Percentiles rank a stretch among this genome's conserved stretches.
phyloP scores from a whole-genome alignment of 148 eudicot species.

The Spergularia marina region DNA sequence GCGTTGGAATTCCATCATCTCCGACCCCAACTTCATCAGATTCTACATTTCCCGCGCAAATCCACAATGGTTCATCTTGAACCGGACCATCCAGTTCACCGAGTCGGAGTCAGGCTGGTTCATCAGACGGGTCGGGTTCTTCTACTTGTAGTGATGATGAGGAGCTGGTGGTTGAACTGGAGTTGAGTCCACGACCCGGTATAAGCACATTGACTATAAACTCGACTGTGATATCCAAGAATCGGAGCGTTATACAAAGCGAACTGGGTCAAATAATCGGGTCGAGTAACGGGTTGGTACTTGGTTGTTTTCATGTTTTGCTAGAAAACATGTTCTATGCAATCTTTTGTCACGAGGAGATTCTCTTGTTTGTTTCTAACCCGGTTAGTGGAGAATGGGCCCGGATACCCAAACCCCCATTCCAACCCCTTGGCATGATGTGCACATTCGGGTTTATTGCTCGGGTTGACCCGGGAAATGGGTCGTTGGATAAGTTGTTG shows the following conservation, averaged over 20 bases:
- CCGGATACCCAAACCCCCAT: background rate
- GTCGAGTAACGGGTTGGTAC: background rate
- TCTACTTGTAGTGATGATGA: background rate
- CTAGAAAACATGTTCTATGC: too few species aligned
- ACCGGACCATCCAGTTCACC: background rate
- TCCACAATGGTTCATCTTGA: background rate
- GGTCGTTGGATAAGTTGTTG: background rate
- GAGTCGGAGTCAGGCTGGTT: too few species aligned
- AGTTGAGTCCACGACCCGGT: background rate
- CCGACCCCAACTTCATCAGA: background rate
- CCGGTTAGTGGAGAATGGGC: background rate
- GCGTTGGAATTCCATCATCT: background rate
- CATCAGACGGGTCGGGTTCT: too few species aligned
- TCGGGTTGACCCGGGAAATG: background rate
- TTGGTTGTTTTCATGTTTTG: background rate
- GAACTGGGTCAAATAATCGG: too few species aligned
- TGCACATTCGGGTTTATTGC: background rate
- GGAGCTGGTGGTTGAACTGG: background rate
- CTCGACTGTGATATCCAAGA: background rate
- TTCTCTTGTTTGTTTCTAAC: background rate
- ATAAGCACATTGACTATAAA: background rate
- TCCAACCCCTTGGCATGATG: background rate
- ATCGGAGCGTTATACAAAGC: background rate
- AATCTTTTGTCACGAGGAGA: background rate
- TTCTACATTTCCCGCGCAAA: background rate